These are phyloP conservation scores for Wickerhamiella shivajii DNA, from an alignment of 805 yeast genomes.

Conservation along the genomic window DNA sequence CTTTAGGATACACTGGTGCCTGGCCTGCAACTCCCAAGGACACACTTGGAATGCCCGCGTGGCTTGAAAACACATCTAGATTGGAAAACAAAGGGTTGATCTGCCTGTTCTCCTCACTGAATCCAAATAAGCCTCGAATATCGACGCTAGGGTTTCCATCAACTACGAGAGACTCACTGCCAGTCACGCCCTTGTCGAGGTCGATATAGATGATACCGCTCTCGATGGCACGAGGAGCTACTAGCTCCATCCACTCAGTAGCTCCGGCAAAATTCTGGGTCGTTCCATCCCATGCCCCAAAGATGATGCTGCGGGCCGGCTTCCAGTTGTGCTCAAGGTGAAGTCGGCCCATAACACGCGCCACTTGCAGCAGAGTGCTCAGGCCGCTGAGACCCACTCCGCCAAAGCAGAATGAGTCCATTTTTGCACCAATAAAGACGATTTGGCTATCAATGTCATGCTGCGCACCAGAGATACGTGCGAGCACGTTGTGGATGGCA, in stretches of 20 bases:
- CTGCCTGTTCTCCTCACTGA: constrained; percentile 20
- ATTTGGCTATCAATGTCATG: constrained; percentile 45
- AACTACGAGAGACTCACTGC: constrained; percentile 37
- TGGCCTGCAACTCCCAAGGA: constrained; percentile 38
- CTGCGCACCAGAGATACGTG: constrained; percentile 65
- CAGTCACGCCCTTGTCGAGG: constrained; percentile 47
- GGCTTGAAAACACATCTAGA: constrained; percentile 50
- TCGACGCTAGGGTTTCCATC: constrained; percentile 44
- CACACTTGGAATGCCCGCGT: constrained; percentile 55
- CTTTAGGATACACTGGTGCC: constrained; percentile 31
- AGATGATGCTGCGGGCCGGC: constrained; percentile 70
- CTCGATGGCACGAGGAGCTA: constrained; percentile 36
- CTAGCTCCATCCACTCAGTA: constrained; percentile 57
- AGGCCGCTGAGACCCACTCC: constrained; percentile 62
- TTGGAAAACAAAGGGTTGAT: constrained; percentile 32
- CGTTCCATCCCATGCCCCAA: constrained; percentile 72
- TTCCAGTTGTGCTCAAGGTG: constrained; percentile 57
- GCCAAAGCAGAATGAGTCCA: constrained; percentile 71
- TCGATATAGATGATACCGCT: constrained; percentile 63
- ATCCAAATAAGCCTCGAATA: constrained; percentile 33
- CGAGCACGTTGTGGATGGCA: constrained; percentile 63
- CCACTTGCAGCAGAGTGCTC: constrained; percentile 52
- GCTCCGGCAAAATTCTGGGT: constrained; percentile 74
- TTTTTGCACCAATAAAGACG: constrained; percentile 63
- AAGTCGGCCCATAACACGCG: constrained; percentile 50